Evolutionary conservation across 805 yeast species (phyloP), one percentile per base, ranked within the genome.

Genomic region (Brettanomyces bruxellensis): DNA sequence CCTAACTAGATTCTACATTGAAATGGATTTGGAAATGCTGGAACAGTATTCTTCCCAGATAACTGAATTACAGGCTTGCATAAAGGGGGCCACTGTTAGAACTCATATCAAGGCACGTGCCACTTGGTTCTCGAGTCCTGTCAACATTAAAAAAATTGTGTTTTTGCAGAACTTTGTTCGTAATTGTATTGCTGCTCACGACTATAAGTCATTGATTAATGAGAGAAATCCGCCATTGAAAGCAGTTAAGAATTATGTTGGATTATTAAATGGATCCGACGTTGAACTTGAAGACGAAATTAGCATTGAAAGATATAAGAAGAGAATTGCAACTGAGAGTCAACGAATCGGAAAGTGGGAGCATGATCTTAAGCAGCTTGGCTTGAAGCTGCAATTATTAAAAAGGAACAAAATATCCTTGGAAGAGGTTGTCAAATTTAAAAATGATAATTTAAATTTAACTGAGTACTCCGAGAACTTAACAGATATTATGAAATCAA

Each of bases 381-480:
- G 88, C 52, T 76, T 84, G 50, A 89, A 89, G 58, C 76, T 86
- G 49, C 83, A 87, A 5, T 67, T 89, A 40, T 67, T 93, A 39
- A 86, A 83, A 52, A 86, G 81, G 57, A 88, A 86, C 65, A 84
- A 83, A 56, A 81, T 88, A 49, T 74, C 90, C 1, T 62, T 89
- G 22, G 93, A 86, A 53, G 93, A 86, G 51, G 69, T 86, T 25
- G 51, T 59, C 6, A 68, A 67, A 47, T 63, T 69, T 45, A 66
- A 61, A 46, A 67, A 65, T 47, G 67, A 68, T 41, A 61, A 57
- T 49, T 58, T 66, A 49, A 54, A 48, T 35, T 28, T 59, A 28
- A 53, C 51, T 35, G 60, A 55, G 13, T 59, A 57, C 35, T 59
- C 63, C 1, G 55, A 55, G 25, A 52, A 49, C 8, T 44, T 59